phyloP scores from a whole-genome alignment of 2,329 filamentous ascomycete genomes.

The Pestalotiopsis sp. region DNA sequence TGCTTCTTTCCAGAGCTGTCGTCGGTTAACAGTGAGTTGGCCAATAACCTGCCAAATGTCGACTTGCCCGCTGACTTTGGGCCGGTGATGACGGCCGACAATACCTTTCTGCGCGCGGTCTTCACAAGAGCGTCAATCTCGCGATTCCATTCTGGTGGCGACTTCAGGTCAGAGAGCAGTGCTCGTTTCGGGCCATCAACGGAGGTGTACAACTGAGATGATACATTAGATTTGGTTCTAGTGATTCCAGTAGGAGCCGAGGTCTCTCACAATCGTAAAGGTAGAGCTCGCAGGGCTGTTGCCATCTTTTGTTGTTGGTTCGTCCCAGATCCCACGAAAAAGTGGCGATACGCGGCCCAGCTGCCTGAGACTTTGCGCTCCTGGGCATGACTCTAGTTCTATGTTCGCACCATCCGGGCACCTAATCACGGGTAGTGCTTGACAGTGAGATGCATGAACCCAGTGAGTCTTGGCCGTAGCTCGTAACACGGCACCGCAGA shows the following conservation, averaged over 20 bases:
- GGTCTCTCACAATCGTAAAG: conserved; percentile 52
- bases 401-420: conserved; percentile 52
- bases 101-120: conserved; percentile 35
- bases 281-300: conserved; percentile 30
- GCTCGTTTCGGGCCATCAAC: conserved; percentile 53
- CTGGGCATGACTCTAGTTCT: conserved; percentile 58
- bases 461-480: conserved; percentile 50
- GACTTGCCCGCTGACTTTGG: conserved; percentile 77
- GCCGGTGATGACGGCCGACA: conserved; percentile 64
- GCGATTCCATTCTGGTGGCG: conserved; percentile 64
- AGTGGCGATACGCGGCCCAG: conserved; percentile 66
- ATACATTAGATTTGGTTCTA: not conserved
- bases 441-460: conserved; percentile 69
- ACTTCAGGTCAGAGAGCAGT: conserved; percentile 56
- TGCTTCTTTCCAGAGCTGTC: conserved; percentile 22
- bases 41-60: conserved; percentile 68
- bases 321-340: conserved; percentile 69
- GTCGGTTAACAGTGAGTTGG: conserved; percentile 67
- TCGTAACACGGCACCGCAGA: conserved; percentile 66
- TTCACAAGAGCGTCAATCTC: conserved; percentile 51
- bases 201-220: conserved; percentile 53
- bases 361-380: conserved; percentile 48
- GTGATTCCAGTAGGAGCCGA: not conserved
- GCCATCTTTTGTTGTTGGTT: conserved; percentile 24
- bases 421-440: conserved; percentile 69